Evolutionary conservation across 73 alveolate genomes (phyloP), one percentile per base, ranked within the genome.

Genomic region (Paramecium sonneborni): DNA sequence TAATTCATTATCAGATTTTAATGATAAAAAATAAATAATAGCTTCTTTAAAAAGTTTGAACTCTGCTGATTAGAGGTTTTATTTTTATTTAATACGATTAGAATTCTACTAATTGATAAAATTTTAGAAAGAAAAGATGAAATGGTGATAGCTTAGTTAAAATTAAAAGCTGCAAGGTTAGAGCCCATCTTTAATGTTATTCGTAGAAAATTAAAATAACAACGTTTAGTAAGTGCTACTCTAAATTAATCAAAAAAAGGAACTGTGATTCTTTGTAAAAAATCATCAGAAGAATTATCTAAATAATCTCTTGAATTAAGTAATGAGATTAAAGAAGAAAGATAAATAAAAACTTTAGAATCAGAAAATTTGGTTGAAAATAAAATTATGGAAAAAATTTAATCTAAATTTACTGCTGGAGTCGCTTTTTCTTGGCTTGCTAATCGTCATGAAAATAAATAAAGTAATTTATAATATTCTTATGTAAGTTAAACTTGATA

Each of bases 91-190:
- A 23, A 30, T 24, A 9, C 2, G 20, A 30, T 23, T 79, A 79
- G 90, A 79, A 79, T 79, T 10, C 41, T 41, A 38, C 41, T 79
- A 43, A 44, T 79, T 41, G 90, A 79, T 79, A 79, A 79, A 39
- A 79, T 79, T 79, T 79, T 79, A 79, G 90, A 79, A 39, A 79
- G 90, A 44, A 79, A 79, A 24, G 90, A 79, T 23, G 90, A 79
- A 79, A 79, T 79, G 90, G 10, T 30, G 72, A 23, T 79, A 24
- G 90, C 90, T 18, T 23, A 32, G 14, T 41, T 79, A 26, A 79
- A 46, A 46, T 43, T 79, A 12, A 79, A 79, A 79, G 90, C 90
- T 7, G 55, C 30, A 10, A 79, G 24, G 30, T 34, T 79, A 43
- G 90, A 79, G n/a, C 90, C 90, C 7, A 79, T 79, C 21, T 79